A percentile compares a stretch with the other conserved stretches of the same genome.
Evolutionary conservation across 108 stramenopile species (phyloP).

Genomic region (Cyclostephanos tholiformis): DNA sequence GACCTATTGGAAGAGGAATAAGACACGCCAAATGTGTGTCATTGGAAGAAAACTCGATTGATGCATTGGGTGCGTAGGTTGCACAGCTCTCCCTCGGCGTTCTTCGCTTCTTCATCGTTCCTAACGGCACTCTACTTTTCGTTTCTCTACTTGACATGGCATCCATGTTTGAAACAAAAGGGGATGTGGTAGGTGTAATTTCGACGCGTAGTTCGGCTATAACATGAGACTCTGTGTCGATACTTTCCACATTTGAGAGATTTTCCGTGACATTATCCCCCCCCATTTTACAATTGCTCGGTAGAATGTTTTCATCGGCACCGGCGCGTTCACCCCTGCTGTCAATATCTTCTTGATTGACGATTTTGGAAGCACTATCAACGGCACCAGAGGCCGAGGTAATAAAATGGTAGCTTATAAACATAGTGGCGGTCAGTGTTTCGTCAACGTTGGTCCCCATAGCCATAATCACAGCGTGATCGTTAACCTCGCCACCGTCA

Average conservation of each 20-base stretch:
- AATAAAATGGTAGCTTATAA: constrained; percentile 40
- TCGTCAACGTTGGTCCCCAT: constrained; percentile 46
- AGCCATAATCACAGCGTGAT: constrained; percentile 25
- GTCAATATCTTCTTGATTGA: constrained; percentile 4
- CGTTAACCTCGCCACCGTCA: background rate
- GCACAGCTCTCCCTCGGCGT: background rate
- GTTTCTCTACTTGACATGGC: constrained; percentile 46
- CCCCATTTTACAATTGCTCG: constrained; percentile 6
- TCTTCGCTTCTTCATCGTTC: constrained; percentile 27
- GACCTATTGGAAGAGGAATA: constrained; percentile 30
- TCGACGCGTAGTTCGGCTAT: constrained; percentile 50
- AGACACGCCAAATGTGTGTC: constrained; percentile 39
- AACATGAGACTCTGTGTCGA: constrained; percentile 17
- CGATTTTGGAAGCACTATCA: background rate
- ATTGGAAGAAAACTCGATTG: constrained; percentile 40
- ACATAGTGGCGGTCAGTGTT: constrained; percentile 34
- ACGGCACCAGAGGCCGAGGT: background rate
- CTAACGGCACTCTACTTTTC: constrained; percentile 44
- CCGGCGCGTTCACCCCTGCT: background rate
- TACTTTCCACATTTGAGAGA: background rate
- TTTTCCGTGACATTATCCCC: background rate
- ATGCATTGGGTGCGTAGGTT: constrained; percentile 27
- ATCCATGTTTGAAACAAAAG: constrained; percentile 29
- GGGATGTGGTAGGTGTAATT: constrained; percentile 29
- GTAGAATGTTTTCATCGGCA: background rate